Conservation (phyloP, 2,329 filamentous ascomycete species). For the Aspergillus latus region DNA sequence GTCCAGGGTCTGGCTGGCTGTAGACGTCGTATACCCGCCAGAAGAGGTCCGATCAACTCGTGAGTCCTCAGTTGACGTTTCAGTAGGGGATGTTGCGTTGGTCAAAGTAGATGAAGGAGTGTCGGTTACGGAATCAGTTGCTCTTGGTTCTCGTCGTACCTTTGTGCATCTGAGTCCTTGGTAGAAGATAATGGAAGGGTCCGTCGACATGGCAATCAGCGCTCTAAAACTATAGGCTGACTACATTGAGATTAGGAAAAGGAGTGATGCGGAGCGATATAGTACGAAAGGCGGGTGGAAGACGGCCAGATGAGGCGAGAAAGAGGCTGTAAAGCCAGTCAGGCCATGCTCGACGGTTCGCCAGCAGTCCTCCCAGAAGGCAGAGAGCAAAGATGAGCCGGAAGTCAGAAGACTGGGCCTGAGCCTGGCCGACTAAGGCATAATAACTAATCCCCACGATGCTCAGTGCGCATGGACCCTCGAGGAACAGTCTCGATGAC, state of each 20-base stretch:
- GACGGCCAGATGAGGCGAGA: neutral
- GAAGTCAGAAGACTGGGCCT: neutral
- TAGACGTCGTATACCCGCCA: neutral
- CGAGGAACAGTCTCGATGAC: neutral
- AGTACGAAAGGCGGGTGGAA: neutral
- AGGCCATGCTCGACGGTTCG: neutral
- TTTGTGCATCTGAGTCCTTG: slow-evolving; percentile 29
- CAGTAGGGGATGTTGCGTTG: neutral
- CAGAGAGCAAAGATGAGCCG: neutral
- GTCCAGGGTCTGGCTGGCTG: neutral
- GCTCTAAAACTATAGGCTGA: slow-evolving; percentile 2
- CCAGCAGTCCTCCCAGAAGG: neutral
- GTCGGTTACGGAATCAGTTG: slow-evolving; percentile 1
- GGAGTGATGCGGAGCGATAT: neutral
- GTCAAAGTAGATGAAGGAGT: slow-evolving; percentile 5
- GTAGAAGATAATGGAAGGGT: slow-evolving; percentile 24
- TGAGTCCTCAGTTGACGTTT: neutral
- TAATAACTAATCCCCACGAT: neutral
- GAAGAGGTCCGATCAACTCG: neutral
- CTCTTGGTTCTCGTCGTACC: slow-evolving; percentile 21
- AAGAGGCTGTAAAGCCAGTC: neutral
- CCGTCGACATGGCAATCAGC: slow-evolving; percentile 26
- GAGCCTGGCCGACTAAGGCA: neutral
- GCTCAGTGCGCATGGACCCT: neutral
- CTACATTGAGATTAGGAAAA: neutral